These are phyloP conservation scores for Kernera saxatilis DNA, from an alignment of 345 rosid species.

Conservation along the genomic window DNA sequence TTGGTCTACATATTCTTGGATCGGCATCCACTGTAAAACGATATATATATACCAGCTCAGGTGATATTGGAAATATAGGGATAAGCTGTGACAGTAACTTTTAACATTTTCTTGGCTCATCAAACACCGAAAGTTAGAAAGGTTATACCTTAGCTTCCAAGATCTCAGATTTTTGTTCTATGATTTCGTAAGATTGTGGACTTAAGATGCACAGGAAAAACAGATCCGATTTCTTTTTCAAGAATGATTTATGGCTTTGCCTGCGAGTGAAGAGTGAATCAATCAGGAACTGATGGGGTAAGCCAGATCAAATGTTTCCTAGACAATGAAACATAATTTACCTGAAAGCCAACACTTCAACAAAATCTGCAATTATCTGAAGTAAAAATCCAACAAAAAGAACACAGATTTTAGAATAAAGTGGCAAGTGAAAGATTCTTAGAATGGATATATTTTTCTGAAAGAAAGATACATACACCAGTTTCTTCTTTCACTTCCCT, in stretches of 20 bases:
- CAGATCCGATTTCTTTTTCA: constrained; percentile 47
- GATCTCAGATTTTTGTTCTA: constrained; percentile 52
- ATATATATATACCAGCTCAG: neutral
- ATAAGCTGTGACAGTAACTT: neutral
- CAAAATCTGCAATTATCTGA: constrained; percentile 60
- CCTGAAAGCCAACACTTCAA: constrained; percentile 66
- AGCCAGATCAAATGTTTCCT: neutral
- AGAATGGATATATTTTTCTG: neutral
- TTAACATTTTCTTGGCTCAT: neutral
- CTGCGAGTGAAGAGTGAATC: constrained; percentile 24
- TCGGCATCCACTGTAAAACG: constrained; percentile 61
- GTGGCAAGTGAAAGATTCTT: neutral
- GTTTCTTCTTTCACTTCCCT: constrained; percentile 93
- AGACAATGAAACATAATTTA: constrained; percentile 12
- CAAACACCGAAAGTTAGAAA: neutral
- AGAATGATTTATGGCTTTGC: constrained; percentile 56
- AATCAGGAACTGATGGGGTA: neutral
- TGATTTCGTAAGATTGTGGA: constrained; percentile 41
- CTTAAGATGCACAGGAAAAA: constrained; percentile 52
- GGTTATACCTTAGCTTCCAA: constrained; percentile 51
- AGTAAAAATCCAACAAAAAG: neutral
- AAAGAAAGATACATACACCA: constrained; percentile 43
- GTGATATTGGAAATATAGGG: neutral
- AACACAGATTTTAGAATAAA: constrained; percentile 4
- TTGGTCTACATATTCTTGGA: constrained; percentile 59